Conservation (phyloP, 192 early-diverging fungal genomes). For the Rhizophlyctis rosea region DNA sequence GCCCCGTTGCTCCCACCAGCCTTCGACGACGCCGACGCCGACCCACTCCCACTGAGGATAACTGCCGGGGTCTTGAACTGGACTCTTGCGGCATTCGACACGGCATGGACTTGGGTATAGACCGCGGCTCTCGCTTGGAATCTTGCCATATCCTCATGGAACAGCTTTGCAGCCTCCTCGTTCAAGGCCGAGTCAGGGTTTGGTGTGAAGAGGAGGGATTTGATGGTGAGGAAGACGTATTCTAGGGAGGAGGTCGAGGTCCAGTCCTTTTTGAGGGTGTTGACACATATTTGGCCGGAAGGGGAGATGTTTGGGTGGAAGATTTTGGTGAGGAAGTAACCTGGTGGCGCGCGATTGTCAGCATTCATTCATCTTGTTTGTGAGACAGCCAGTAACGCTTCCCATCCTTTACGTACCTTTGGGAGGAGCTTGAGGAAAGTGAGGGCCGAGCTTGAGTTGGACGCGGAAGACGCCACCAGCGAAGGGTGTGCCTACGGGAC, state of each 20-base stretch:
- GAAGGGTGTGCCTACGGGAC: constrained; percentile 82
- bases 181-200: constrained; percentile 96
- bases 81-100: not conserved
- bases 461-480: constrained; percentile 74
- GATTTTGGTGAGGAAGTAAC: constrained; percentile 86
- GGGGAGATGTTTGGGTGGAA: constrained; percentile 95
- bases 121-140: constrained; percentile 78
- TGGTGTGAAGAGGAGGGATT: constrained; percentile 90
- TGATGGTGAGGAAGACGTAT: constrained; percentile 88
- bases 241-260: constrained; percentile 77
- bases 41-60: not conserved
- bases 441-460: constrained; percentile 61
- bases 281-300: constrained; percentile 91
- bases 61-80: not conserved
- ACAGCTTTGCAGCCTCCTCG: constrained; percentile 87
- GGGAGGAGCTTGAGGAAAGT: constrained; percentile 82
- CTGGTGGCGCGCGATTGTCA: constrained; percentile 32
- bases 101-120: constrained; percentile 80
- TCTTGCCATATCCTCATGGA: constrained; percentile 82
- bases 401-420: constrained; percentile 67
- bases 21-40: not conserved
- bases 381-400: constrained; percentile 11
- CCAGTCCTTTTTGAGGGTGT: constrained; percentile 96
- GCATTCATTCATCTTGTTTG: not conserved
- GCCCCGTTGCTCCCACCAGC: not conserved